Evolutionary conservation across 352 stramenopile genomes (phyloP).

Genomic region (Blastocystis sp.): DNA sequence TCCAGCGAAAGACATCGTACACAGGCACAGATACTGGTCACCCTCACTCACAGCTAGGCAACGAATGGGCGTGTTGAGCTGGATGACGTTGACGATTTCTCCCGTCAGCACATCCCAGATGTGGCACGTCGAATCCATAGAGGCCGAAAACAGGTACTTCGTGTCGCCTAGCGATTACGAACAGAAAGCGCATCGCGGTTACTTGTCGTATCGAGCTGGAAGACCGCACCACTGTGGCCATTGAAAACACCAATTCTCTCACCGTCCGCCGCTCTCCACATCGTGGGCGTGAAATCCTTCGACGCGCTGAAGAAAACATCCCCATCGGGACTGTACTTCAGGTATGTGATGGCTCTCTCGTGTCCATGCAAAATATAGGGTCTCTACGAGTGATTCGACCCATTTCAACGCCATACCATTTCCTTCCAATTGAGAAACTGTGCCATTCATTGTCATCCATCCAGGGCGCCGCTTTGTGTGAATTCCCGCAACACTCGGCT

Average conservation of each 20-base stretch:
- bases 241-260: constrained; percentile 93
- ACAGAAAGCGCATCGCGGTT: neutral
- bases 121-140: constrained; percentile 86
- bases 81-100: constrained; percentile 82
- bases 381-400: constrained; percentile 64
- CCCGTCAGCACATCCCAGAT: constrained; percentile 87
- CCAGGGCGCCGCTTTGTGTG: neutral
- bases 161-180: constrained; percentile 75
- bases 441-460: neutral
- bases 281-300: constrained; percentile 81
- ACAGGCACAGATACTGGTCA: constrained; percentile 76
- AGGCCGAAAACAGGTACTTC: constrained; percentile 89
- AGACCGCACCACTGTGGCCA: constrained; percentile 92
- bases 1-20: neutral
- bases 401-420: constrained; percentile 7
- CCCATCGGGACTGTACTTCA: constrained; percentile 98
- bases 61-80: constrained; percentile 79
- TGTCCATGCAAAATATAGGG: constrained; percentile 98
- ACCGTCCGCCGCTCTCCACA: constrained; percentile 94
- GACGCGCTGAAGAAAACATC: constrained; percentile 90
- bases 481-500: neutral
- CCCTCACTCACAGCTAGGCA: constrained; percentile 83
- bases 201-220: constrained; percentile 85
- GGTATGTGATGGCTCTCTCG: constrained; percentile 91
- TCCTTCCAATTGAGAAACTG: neutral